Conservation (phyloP, 2,329 filamentous ascomycete genomes). For the Diatrype stigma region DNA sequence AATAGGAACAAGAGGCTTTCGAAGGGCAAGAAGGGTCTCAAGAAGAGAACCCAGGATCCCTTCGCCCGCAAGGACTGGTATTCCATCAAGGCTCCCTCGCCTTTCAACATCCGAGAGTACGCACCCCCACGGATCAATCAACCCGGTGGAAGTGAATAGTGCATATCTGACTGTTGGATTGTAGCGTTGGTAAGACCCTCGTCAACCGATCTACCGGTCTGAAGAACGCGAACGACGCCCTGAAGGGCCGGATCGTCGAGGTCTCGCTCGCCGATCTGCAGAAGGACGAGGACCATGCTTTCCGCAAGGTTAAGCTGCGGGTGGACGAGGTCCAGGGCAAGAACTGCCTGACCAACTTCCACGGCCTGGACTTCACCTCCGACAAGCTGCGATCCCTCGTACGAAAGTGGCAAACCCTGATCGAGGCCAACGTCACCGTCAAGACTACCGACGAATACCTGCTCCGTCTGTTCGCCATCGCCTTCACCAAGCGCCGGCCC, state of each 20-base stretch:
- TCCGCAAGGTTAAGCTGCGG: constrained; percentile 99
- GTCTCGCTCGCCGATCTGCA: constrained; percentile 98
- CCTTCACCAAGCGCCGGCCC: constrained; percentile 97
- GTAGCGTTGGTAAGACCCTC: constrained; percentile 97
- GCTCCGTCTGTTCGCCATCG: constrained; percentile 96
- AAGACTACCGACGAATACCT: constrained; percentile 99
- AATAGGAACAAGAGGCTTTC: constrained; percentile 99
- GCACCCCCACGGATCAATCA: constrained; percentile 29
- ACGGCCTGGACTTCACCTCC: constrained; percentile 99
- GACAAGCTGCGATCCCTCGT: constrained; percentile 99
- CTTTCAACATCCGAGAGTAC: constrained; percentile 96
- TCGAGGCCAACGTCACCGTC: constrained; percentile 99
- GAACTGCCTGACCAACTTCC: constrained; percentile 99
- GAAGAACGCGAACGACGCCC: constrained; percentile 98
- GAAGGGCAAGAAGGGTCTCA: constrained; percentile 99
- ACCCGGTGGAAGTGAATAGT: constrained; percentile 6
- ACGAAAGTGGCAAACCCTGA: constrained; percentile 99
- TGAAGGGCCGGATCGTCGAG: constrained; percentile 99
- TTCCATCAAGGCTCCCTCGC: constrained; percentile 94
- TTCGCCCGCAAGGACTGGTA: constrained; percentile 99
- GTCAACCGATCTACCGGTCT: constrained; percentile 99
- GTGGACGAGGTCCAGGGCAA: constrained; percentile 99
- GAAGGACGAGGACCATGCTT: constrained; percentile 99
- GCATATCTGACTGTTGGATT: constrained; percentile 24
- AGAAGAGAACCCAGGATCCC: constrained; percentile 98